Evolutionary conservation across 441 rosid species (phyloP), one percentile per base, ranked within the genome.

Genomic region (Populus hybrid): DNA sequence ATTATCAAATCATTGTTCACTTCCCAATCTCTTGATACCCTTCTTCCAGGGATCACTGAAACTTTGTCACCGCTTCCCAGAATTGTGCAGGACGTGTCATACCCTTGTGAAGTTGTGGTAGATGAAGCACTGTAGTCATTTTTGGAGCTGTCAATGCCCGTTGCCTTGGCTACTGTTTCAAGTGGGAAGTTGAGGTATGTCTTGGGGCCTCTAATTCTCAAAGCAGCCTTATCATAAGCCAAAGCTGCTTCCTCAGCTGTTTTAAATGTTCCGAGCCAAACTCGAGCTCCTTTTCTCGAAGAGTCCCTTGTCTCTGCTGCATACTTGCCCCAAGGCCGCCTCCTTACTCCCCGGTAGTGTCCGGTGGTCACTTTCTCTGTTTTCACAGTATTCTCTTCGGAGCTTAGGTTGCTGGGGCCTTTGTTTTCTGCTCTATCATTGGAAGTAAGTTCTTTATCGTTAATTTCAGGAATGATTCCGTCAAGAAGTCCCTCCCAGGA

Each of bases 261-360:
- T 68, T 90, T 90, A 1, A 93, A 95, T 42, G 99, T 93, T n/a
- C 99, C 99, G 0, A 95, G 94, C 99, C 99, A 95, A 72, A 95
- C 94, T 50, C 99, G 89, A 30, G 99, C 95, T 9, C 97, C 98
- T 61, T 94, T 91, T 20, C 90, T 87, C 73, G 92, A 88, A 68
- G 99, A 93, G 67, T 95, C 99, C 42, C 99, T 90, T 80, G 93
- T 95, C 86, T 95, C 99, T 30, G 99, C 98, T 2, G 92, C 99
- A 90, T 95, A 95, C 85, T 95, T 95, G 16, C 99, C 99, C 99
- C 99, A 95, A 10, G 98, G 93, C 79, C 99, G 76, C 88, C 93
- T 92, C 68, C 99, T 86, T 57, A 95, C 99, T 26, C 99, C 99
- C 79, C 92, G 87, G 86, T 95, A 95, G 61, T 89, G 90, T 84